A percentile compares a stretch with the other conserved stretches of the same genome.
Conservation (phyloP, 2,329 filamentous ascomycete species). For the Colletotrichum musae region DNA sequence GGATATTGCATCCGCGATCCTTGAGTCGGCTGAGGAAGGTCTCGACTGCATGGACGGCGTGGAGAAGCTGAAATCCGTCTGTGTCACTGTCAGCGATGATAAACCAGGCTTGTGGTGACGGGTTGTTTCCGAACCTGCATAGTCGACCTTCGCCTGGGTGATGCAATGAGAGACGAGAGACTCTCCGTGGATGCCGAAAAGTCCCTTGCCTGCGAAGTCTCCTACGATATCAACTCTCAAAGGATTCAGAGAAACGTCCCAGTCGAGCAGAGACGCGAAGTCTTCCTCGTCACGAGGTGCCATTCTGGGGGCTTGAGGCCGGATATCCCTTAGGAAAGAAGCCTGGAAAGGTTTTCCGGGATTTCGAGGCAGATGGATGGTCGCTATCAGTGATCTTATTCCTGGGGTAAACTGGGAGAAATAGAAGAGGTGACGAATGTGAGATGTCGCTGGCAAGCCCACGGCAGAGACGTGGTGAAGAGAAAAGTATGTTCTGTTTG, state of each 20-base stretch:
- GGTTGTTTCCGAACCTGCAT: conserved; percentile 58
- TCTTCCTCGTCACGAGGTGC: neutral
- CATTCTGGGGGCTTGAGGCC: too few relatives aligned
- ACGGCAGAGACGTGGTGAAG: too few relatives aligned
- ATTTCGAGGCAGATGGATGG: too few relatives aligned
- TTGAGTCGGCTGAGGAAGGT: conserved; percentile 72
- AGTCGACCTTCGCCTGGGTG: conserved; percentile 74
- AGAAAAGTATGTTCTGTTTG: too few relatives aligned
- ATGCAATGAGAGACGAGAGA: conserved; percentile 78
- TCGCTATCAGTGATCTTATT: too few relatives aligned
- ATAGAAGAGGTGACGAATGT: too few relatives aligned
- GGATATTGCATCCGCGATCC: conserved; percentile 77
- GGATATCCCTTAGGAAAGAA: too few relatives aligned
- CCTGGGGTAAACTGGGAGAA: too few relatives aligned
- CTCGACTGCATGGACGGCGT: conserved; percentile 79
- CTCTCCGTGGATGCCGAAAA: conserved; percentile 82
- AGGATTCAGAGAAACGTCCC: conserved; percentile 41
- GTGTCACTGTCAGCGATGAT: neutral
- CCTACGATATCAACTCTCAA: conserved; percentile 76
- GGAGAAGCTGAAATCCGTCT: conserved; percentile 79
- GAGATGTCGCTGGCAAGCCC: too few relatives aligned
- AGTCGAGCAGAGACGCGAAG: neutral
- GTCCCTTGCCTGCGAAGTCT: conserved; percentile 81
- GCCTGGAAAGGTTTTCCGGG: too few relatives aligned
- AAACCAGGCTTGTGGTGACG: neutral